Conservation (phyloP, 192 early-diverging fungal genomes). For the Rhizoclosmatium sp. region DNA sequence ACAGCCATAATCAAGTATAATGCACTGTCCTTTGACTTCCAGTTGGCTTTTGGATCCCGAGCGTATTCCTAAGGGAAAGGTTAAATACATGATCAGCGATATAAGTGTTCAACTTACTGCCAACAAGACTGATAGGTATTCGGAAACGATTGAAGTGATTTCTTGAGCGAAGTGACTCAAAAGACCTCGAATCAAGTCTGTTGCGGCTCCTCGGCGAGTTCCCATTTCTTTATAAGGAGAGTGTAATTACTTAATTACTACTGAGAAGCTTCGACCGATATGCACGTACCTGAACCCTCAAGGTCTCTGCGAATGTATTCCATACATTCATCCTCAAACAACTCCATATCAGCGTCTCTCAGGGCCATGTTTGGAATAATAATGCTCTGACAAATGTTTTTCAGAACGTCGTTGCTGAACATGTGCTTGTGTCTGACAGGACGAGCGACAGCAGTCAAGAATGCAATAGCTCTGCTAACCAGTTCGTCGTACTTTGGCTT, state of each 20-base stretch:
- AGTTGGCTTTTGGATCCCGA: constrained; percentile 71
- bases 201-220: constrained; percentile 90
- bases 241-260: background rate
- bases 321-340: constrained; percentile 97
- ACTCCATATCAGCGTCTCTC: constrained; percentile 87
- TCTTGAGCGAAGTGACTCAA: constrained; percentile 86
- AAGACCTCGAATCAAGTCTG: constrained; percentile 90
- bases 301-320: constrained; percentile 93
- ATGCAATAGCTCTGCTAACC: constrained; percentile 88
- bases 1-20: constrained; percentile 91
- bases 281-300: constrained; percentile 77
- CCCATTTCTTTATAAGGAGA: constrained; percentile 68
- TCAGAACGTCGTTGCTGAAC: constrained; percentile 79
- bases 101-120: constrained; percentile 27
- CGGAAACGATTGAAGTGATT: constrained; percentile 83
- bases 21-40: constrained; percentile 97
- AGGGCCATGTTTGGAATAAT: constrained; percentile 92
- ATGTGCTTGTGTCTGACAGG: constrained; percentile 73
- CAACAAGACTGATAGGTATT: constrained; percentile 62
- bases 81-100: constrained; percentile 4
- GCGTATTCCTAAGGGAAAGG: constrained; percentile 65
- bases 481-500: constrained; percentile 87
- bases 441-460: constrained; percentile 88
- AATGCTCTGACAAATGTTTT: constrained; percentile 88
- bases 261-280: background rate